These are phyloP conservation scores for Elsinoe perseae DNA, from an alignment of 2,329 filamentous ascomycete genomes.

Conservation along the genomic window DNA sequence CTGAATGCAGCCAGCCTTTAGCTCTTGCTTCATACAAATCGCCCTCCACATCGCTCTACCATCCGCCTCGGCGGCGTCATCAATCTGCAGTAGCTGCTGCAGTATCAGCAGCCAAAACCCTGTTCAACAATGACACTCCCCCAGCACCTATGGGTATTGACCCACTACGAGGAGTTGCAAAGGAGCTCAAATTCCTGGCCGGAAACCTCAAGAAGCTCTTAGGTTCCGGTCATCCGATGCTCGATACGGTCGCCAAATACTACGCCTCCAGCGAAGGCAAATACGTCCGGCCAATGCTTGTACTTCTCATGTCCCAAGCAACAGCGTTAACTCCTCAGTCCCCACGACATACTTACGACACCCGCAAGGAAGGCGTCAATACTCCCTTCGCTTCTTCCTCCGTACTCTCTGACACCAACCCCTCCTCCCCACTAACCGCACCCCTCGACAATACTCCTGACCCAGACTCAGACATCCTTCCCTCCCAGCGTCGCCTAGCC, in stretches of 20 bases:
- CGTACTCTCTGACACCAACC: conserved; percentile 75
- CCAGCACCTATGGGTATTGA: conserved; percentile 67
- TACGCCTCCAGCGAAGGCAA: conserved; percentile 96
- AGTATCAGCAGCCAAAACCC: conserved; percentile 58
- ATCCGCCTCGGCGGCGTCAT: conserved; percentile 36
- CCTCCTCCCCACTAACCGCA: conserved; percentile 52
- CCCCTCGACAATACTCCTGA: conserved; percentile 28
- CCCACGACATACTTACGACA: conserved; percentile 34
- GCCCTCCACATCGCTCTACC: conserved; percentile 20
- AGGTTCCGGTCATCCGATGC: conserved; percentile 85
- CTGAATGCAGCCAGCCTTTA: conserved; percentile 28
- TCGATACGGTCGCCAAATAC: conserved; percentile 95
- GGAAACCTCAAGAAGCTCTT: conserved; percentile 90
- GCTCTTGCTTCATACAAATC: conserved; percentile 23
- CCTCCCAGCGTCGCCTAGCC: conserved; percentile 83
- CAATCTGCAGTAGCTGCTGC: conserved; percentile 65
- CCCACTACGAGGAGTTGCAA: conserved; percentile 80
- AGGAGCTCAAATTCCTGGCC: conserved; percentile 93
- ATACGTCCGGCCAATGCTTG: conserved; percentile 87
- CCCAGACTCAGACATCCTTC: conserved; percentile 47
- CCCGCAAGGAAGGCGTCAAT: conserved; percentile 43
- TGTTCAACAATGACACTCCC: conserved; percentile 59
- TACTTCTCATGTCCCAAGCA: conserved; percentile 91
- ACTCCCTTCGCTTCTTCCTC: conserved; percentile 51
- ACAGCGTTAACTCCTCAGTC: conserved; percentile 70